Evolutionary conservation across 306 rosid species (phyloP), one percentile per base, ranked within the genome.

Genomic region (Calophaca sinica): DNA sequence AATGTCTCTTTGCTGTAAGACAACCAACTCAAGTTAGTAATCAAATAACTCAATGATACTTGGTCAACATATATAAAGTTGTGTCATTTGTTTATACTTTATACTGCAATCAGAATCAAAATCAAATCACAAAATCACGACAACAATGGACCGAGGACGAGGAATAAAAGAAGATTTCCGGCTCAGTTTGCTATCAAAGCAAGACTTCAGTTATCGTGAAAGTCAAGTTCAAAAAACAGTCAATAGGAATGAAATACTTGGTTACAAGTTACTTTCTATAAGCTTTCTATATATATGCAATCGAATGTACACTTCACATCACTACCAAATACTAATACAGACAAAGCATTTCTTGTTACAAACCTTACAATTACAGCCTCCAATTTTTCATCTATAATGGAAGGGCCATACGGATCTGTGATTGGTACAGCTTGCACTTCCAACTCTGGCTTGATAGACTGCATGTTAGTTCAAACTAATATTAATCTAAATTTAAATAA

Each of bases 281-380:
- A 45, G 57, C 9, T 45, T 32, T 70, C 67, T 32, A 49, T 36
- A 29, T 33, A 71, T 51, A 35, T 68, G 62, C 5, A 42, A 68
- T 35, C 9, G 33, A 55, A 64, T 36, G 50, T 59, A 59, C 69
- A 14, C 59, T 55, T 53, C 29, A 78, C 2, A 59, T 45, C 72
- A 69, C 59, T 31, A 48, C 53, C 60, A 58, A 45, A 72, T 53
- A 76, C n/a, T n/a, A n/a, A n/a, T n/a, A n/a, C n/a, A 20, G 33
- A 68, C 26, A 29, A 39, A 59, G 42, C 45, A 35, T 29, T 72
- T 36, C 36, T 62, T 46, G 46, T 39, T 66, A 74, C 88, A 49
- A 77, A 94, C 99, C 99, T 94, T 73, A 92, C 99, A 68, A 94
- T 75, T 68, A 94, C 86, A 71, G 97, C 97, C 80, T 94, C 96